Conservation (phyloP, 108 stramenopile genomes). For the Cyclotella sp. region DNA sequence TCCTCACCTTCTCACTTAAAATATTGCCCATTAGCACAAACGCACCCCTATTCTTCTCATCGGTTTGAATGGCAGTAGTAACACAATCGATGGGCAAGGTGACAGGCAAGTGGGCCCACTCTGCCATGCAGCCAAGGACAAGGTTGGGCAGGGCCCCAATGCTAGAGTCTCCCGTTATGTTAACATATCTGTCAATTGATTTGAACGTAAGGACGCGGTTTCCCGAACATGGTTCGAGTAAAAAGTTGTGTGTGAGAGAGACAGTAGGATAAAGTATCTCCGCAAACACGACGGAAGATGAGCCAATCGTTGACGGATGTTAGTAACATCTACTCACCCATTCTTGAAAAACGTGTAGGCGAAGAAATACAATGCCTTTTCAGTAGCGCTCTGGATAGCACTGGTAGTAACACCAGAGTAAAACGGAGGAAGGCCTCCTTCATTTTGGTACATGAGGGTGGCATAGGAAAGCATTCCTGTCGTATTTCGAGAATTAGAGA, state of each 20-base stretch:
- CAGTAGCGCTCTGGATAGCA: conserved; percentile 79
- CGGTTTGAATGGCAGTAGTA: conserved; percentile 81
- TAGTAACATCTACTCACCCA: conserved; percentile 27
- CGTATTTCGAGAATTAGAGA: not conserved
- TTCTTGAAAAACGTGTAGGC: conserved; percentile 84
- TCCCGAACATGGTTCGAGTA: not conserved
- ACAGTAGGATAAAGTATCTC: too few species aligned
- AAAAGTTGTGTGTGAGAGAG: not conserved
- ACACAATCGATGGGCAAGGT: conserved; percentile 87
- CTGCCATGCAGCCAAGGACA: conserved; percentile 72
- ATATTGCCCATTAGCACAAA: conserved; percentile 65
- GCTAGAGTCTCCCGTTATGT: conserved; percentile 39
- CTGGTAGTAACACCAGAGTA: conserved; percentile 68
- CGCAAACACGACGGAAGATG: too few species aligned
- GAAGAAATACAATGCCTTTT: conserved; percentile 93
- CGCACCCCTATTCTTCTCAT: conserved; percentile 55
- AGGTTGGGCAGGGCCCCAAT: conserved; percentile 54
- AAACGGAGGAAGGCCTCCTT: conserved; percentile 64
- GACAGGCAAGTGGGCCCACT: conserved; percentile 90
- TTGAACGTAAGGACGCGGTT: not conserved
- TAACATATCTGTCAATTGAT: conserved; percentile 29
- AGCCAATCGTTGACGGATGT: not conserved
- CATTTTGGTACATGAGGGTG: conserved; percentile 57
- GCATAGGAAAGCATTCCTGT: conserved; percentile 70
- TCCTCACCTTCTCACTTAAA: conserved; percentile 54